These are phyloP conservation scores for Plasmopara viticola DNA, from an alignment of 352 stramenopile species.

Conservation along the genomic window DNA sequence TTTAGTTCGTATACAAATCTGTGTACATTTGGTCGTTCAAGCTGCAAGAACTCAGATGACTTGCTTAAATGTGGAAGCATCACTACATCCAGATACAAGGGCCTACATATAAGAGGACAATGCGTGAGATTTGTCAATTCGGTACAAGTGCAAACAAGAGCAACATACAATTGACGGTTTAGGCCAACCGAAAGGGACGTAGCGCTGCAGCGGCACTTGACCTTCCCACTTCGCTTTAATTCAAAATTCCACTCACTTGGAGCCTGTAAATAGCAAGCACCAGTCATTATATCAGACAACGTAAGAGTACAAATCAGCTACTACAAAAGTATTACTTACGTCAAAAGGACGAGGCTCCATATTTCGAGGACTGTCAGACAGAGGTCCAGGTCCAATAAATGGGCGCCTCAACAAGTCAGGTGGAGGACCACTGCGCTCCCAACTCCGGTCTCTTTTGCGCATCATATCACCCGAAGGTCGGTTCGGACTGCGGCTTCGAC, in stretches of 20 bases:
- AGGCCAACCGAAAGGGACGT: constrained; percentile 24
- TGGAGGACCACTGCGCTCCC: constrained; percentile 26
- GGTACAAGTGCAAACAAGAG: neutral
- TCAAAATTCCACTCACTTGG: constrained; percentile 36
- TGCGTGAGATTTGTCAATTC: constrained; percentile 6
- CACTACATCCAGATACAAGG: constrained; percentile 53
- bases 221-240: constrained; percentile 28
- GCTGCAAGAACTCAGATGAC: constrained; percentile 59
- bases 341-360: constrained; percentile 26
- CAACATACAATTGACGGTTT: constrained; percentile 25
- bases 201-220: constrained; percentile 32
- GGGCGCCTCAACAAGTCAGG: constrained; percentile 18
- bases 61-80: constrained; percentile 53
- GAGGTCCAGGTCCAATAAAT: constrained; percentile 15
- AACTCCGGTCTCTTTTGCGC: constrained; percentile 38
- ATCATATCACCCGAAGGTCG: constrained; percentile 25
- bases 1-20: constrained; percentile 64
- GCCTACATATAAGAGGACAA: constrained; percentile 26
- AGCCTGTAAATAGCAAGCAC: constrained; percentile 15
- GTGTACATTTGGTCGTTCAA: constrained; percentile 40
- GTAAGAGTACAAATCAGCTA: constrained; percentile 1
- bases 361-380: constrained; percentile 26
- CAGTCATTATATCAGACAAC: constrained; percentile 1
- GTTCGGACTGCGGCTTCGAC: constrained; percentile 36
- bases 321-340: constrained; percentile 12